A percentile compares a stretch with the other conserved stretches of the same genome.
phyloP scores from a whole-genome alignment of 768 basidiomycete species.

The Leccinum sublutescens region DNA sequence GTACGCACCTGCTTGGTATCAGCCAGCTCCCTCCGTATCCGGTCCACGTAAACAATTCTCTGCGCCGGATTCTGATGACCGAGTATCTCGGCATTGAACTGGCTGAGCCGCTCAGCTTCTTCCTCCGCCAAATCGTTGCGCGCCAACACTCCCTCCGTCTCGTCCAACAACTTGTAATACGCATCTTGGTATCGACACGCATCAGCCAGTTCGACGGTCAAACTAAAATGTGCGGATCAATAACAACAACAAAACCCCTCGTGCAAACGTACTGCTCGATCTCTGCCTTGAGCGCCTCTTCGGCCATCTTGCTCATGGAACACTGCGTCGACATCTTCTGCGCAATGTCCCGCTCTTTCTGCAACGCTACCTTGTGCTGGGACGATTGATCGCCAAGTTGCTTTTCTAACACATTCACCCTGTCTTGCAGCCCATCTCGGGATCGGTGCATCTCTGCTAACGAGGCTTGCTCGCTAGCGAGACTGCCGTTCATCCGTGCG shows the following conservation, averaged over 20 bases:
- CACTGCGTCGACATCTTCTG: constrained; percentile 50
- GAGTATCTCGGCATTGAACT: constrained; percentile 83
- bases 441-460: constrained; percentile 13
- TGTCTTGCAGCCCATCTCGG: constrained; percentile 28
- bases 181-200: constrained; percentile 68
- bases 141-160: constrained; percentile 61
- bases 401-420: constrained; percentile 26
- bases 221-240: constrained; percentile 23
- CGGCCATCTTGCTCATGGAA: constrained; percentile 58
- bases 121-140: constrained; percentile 78
- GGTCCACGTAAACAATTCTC: constrained; percentile 83
- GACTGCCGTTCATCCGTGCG: constrained; percentile 16
- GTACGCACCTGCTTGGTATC: constrained; percentile 73
- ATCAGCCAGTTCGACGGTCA: constrained; percentile 53
- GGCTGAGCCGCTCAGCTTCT: constrained; percentile 71
- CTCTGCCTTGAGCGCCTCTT: constrained; percentile 67
- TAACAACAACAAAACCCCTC: too few relatives aligned
- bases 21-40: constrained; percentile 75
- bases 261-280: constrained; percentile 56
- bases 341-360: constrained; percentile 46
- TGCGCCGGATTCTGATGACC: constrained; percentile 84
- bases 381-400: constrained; percentile 32
- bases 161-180: constrained; percentile 61
- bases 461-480: constrained; percentile 24
- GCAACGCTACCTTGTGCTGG: constrained; percentile 36